These are phyloP conservation scores for Fusarium luffae DNA, from an alignment of 2,329 filamentous ascomycete species.

Conservation along the genomic window DNA sequence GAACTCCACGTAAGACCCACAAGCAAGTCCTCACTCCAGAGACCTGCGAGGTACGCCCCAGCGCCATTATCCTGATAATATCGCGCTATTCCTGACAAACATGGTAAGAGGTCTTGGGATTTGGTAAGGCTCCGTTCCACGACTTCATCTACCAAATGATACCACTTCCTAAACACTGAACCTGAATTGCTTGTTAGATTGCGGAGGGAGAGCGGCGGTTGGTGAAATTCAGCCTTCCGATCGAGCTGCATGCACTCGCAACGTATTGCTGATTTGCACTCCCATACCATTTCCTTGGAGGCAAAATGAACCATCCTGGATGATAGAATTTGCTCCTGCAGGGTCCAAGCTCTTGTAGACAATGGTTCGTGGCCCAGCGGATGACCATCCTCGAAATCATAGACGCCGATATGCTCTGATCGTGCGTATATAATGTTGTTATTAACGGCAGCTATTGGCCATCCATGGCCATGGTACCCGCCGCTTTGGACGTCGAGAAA, in stretches of 20 bases:
- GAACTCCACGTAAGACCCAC: not conserved
- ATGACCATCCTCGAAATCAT: rapidly evolving
- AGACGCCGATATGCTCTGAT: too few species aligned
- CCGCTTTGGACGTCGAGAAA: not conserved
- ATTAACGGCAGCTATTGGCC: not conserved
- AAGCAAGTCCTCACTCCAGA: not conserved
- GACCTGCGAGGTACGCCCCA: not conserved
- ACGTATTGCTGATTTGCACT: not conserved
- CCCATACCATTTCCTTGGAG: not conserved
- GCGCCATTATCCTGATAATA: not conserved
- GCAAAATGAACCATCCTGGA: not conserved
- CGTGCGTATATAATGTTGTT: not conserved
- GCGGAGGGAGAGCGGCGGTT: too few species aligned
- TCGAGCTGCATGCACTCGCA: not conserved
- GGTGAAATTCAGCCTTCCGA: too few species aligned
- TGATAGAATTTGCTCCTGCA: not conserved
- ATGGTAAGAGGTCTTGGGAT: not conserved
- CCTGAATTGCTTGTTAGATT: rapidly evolving
- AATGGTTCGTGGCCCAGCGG: not conserved
- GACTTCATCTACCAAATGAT: not conserved
- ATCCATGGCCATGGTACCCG: not conserved
- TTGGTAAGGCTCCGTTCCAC: not conserved
- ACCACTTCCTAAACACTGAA: not conserved
- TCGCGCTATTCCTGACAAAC: not conserved
- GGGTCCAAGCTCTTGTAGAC: not conserved